Percentiles rank a stretch among this genome's conserved stretches.
phyloP scores from a whole-genome alignment of 768 basidiomycete species.

The Xerocomellus intermedius region DNA sequence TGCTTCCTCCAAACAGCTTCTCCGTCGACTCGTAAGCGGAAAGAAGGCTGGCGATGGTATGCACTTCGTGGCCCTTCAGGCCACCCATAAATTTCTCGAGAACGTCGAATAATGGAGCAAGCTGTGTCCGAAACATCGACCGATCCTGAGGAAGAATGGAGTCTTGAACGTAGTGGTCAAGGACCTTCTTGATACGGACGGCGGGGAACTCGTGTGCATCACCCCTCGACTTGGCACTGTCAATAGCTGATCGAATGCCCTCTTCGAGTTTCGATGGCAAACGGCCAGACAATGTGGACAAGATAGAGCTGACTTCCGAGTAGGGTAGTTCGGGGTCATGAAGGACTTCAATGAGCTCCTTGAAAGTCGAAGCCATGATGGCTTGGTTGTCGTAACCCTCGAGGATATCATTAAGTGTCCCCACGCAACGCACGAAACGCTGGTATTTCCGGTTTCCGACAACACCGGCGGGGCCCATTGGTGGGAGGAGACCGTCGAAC shows the following conservation, averaged over 20 bases:
- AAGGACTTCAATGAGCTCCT: slow-evolving; percentile 80
- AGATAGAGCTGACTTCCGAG: slow-evolving; percentile 76
- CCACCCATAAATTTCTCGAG: slow-evolving; percentile 80
- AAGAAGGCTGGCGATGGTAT: slow-evolving; percentile 73
- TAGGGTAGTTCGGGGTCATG: slow-evolving; percentile 87
- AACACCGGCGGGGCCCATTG: slow-evolving; percentile 83
- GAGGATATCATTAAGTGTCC: slow-evolving; percentile 84
- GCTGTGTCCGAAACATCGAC: slow-evolving; percentile 70
- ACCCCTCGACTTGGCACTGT: slow-evolving; percentile 69
- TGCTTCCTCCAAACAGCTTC: slow-evolving; percentile 89
- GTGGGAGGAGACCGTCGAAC: slow-evolving; percentile 90
- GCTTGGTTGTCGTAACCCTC: slow-evolving; percentile 97
- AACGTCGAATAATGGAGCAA: slow-evolving; percentile 68
- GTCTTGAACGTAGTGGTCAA: slow-evolving; percentile 84
- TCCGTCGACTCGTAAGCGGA: slow-evolving; percentile 83
- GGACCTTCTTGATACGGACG: slow-evolving; percentile 75
- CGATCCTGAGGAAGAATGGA: slow-evolving; percentile 78
- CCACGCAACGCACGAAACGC: slow-evolving; percentile 68
- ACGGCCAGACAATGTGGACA: slow-evolving; percentile 88
- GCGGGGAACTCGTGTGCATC: slow-evolving; percentile 88
- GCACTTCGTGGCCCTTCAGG: slow-evolving; percentile 82
- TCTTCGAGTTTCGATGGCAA: slow-evolving; percentile 93
- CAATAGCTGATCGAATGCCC: slow-evolving; percentile 73
- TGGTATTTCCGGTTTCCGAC: slow-evolving; percentile 91
- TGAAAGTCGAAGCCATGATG: slow-evolving; percentile 81